These are phyloP conservation scores for Dissophora ornata DNA, from an alignment of 192 early-diverging fungal genomes.

Conservation along the genomic window DNA sequence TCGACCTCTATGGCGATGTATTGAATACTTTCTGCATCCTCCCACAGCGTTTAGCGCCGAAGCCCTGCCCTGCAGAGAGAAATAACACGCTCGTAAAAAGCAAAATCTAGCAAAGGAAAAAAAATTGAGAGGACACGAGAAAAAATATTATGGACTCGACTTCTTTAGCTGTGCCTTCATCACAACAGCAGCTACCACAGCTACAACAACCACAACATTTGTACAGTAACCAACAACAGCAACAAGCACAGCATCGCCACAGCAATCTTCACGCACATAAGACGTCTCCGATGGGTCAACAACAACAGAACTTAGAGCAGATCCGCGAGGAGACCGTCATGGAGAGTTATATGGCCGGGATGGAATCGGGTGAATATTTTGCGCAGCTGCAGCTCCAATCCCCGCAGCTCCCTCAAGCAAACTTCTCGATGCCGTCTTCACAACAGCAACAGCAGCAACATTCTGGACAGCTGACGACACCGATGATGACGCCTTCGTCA, in stretches of 20 bases:
- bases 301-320: conserved; percentile 43
- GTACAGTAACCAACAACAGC: conserved; percentile 18
- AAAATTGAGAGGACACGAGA: neutral
- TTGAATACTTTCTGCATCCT: too few relatives aligned
- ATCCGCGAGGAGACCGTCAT: conserved; percentile 45
- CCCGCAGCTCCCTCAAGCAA: conserved; percentile 25
- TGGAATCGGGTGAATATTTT: conserved; percentile 51
- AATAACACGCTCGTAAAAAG: neutral
- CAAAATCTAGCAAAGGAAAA: too few relatives aligned
- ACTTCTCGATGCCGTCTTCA: conserved; percentile 6
- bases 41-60: too few relatives aligned
- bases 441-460: conserved; percentile 21
- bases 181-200: neutral
- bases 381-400: conserved; percentile 48
- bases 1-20: too few relatives aligned
- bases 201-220: conserved; percentile 8
- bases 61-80: too few relatives aligned
- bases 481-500: conserved; percentile 19
- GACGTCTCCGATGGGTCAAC: conserved; percentile 44
- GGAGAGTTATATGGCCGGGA: conserved; percentile 45
- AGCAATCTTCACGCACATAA: conserved; percentile 9
- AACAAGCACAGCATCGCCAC: conserved; percentile 9
- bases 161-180: conserved; percentile 4
- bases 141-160: conserved; percentile 12
- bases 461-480: conserved; percentile 3